These are phyloP conservation scores for Neurospora sp. DNA, from an alignment of 495 filamentous ascomycete genomes.

Conservation along the genomic window DNA sequence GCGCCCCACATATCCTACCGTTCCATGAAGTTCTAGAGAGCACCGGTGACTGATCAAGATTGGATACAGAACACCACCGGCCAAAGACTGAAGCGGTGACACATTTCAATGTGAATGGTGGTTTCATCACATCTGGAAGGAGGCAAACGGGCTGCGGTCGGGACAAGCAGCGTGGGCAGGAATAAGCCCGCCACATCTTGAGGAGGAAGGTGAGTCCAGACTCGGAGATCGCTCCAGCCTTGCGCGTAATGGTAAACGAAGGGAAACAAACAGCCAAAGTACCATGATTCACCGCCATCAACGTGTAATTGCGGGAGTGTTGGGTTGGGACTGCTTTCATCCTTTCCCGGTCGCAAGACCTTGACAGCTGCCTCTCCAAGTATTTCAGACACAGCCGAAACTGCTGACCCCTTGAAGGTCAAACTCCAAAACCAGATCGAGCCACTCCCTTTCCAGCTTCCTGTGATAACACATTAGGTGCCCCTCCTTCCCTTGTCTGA, in stretches of 20 bases:
- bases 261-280: not conserved
- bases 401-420: too few species aligned
- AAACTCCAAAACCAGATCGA: not conserved
- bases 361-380: not conserved
- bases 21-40: not conserved
- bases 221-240: not conserved
- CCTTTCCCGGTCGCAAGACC: not conserved
- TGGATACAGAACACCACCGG: not conserved
- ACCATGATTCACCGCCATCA: not conserved
- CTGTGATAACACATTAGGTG: not conserved
- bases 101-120: not conserved
- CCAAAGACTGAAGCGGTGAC: not conserved
- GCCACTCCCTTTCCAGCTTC: not conserved
- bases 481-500: not conserved
- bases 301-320: not conserved
- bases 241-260: not conserved
- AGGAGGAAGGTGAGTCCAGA: not conserved
- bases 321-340: not conserved
- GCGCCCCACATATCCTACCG: not conserved
- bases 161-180: not conserved
- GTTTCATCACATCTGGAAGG: not conserved
- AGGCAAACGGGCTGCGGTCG: not conserved
- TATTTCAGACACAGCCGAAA: not conserved
- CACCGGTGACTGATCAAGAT: not conserved
- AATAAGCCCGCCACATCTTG: not conserved